Conservation (phyloP, 108 stramenopile genomes). For the Cyclotella baltica region DNA sequence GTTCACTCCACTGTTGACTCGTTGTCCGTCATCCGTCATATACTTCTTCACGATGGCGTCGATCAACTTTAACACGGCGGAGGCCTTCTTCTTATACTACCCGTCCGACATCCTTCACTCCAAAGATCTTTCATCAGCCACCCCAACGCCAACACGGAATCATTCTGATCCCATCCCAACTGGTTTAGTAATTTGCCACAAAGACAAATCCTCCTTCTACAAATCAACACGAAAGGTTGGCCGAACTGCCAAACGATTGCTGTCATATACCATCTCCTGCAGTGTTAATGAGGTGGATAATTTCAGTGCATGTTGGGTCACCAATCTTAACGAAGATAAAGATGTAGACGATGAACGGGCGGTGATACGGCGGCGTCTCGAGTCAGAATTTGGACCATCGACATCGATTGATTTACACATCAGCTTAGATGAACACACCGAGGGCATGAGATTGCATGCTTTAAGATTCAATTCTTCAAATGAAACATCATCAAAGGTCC, state of each 20-base stretch:
- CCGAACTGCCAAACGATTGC: constrained; percentile 7
- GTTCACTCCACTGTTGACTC: too few relatives aligned
- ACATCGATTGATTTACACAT: background rate
- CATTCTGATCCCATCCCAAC: background rate
- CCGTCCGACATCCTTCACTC: background rate
- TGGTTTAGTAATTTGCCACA: constrained; percentile 8
- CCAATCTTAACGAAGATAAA: background rate
- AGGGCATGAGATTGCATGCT: background rate
- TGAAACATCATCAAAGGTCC: too few relatives aligned
- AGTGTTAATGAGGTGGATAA: background rate
- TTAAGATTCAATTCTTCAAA: background rate
- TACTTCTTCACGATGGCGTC: too few relatives aligned
- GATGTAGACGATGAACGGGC: background rate
- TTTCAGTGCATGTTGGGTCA: background rate
- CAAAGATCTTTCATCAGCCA: background rate
- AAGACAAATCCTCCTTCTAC: constrained; percentile 16
- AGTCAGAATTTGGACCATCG: constrained; percentile 17
- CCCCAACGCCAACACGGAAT: background rate
- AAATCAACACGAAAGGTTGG: constrained; percentile 12
- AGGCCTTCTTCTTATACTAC: background rate
- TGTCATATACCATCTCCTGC: background rate
- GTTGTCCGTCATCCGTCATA: too few relatives aligned
- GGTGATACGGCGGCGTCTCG: constrained; percentile 4
- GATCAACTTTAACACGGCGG: too few relatives aligned
- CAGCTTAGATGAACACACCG: background rate